Conservation (phyloP, 148 eudicot genomes). For the Rhododendron kiyosumense region DNA sequence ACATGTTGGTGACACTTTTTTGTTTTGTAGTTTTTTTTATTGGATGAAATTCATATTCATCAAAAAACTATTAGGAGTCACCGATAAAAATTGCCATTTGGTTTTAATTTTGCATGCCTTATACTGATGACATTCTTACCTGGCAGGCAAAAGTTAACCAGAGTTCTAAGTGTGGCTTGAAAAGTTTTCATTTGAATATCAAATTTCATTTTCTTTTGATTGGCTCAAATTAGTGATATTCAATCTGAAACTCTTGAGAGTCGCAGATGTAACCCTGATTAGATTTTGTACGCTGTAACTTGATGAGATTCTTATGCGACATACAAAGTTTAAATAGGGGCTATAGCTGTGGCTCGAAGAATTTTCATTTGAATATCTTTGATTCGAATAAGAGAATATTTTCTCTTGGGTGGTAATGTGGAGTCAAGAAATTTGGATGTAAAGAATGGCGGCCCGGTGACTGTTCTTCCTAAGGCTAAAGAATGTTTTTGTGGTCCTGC, state of each 20-base stretch:
- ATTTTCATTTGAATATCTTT: not conserved
- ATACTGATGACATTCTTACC: not conserved
- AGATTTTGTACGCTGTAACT: not conserved
- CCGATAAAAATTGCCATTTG: no score
- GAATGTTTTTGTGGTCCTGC: slow-evolving; percentile 41
- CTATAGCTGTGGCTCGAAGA: not conserved
- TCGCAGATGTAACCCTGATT: not conserved
- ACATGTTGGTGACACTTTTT: not conserved
- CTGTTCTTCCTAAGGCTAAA: slow-evolving; percentile 12
- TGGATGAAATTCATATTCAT: not conserved
- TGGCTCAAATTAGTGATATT: not conserved
- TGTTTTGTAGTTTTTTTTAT: not conserved
- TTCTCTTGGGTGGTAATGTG: slow-evolving; percentile 15
- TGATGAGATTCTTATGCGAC: not conserved
- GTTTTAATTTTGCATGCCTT: not conserved
- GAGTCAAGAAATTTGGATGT: slow-evolving; percentile 4
- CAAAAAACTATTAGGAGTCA: not conserved
- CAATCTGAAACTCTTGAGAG: not conserved
- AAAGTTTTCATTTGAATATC: not conserved
- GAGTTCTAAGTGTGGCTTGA: not conserved
- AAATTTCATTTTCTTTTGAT: not conserved
- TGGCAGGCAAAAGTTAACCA: not conserved
- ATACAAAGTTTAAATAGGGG: not conserved
- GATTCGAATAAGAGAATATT: not conserved
- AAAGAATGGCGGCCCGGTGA: slow-evolving; percentile 5